Evolutionary conservation across 306 rosid species (phyloP), one percentile per base, ranked within the genome.

Genomic region (Lathyrus oleraceus): DNA sequence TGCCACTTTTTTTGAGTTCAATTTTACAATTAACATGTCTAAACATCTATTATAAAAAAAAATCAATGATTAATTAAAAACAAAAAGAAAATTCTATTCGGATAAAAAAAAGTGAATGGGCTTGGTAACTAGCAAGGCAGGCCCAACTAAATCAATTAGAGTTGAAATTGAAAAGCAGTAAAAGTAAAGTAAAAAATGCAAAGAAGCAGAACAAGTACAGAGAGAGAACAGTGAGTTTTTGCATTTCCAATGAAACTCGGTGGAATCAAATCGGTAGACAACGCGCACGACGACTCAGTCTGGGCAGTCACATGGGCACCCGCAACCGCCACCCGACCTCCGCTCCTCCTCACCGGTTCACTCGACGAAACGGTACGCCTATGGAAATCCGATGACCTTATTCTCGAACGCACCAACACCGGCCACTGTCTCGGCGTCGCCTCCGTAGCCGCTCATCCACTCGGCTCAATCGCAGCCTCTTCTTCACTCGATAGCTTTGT

Each of bases 381-480:
- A 4, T 95, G 99, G 99, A 83, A 84, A 42, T 79, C 96, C 58
- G 97, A 95, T 32, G 99, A 91, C 17, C 93, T 95, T 9, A 57
- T 87, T 51, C 79, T 81, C 39, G 88, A 87, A 16, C 89, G 91
- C 39, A 87, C 91, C 81, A 86, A 87, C 81, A 81, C 92, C 28
- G 96, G 97, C 28, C 99, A 91, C 87, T 91, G 91, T 78, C 97
- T 95, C 69, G 97, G 99, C 36, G 99, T 91, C n/a, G 88, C 86
- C 19, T 91, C 96, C 42, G 96, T 87, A 19, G 92, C 97, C 11
- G 96, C 99, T 67, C 99, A 91, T 45, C 99, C 99, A 0, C 87
- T 88, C 10, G 99, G 96, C 51, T 80, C 77, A 28, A 76, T 91
- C 17, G 99, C 96, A 28, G 97, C 99, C 38, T 89, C 97, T 13